Conservation (phyloP, 1,284 basidiomycete genomes). For the Ganoderma boninense region DNA sequence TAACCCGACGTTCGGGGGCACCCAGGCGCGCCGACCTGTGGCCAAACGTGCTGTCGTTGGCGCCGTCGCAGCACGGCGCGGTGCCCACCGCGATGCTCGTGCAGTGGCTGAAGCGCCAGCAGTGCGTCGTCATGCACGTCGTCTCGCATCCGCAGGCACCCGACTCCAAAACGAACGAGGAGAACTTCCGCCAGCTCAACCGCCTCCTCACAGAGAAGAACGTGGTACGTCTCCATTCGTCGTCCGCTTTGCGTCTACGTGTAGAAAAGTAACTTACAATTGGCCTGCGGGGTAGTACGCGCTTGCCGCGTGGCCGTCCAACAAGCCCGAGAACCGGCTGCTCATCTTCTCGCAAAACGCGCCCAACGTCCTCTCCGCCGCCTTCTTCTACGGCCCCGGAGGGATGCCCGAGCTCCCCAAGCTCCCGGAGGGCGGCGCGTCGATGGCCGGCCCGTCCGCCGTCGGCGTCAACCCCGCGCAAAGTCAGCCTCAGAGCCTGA, state of each 20-base stretch:
- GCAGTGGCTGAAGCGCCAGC: constrained; percentile 55
- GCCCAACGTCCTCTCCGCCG: constrained; percentile 52
- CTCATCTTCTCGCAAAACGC: constrained; percentile 55
- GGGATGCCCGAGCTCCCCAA: constrained; percentile 64
- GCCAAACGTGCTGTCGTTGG: constrained; percentile 58
- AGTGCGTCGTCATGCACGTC: constrained; percentile 36
- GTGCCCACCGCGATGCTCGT: constrained; percentile 52
- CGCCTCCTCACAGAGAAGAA: constrained; percentile 51
- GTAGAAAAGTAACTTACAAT: neutral
- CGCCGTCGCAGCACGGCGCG: constrained; percentile 51
- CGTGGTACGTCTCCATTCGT: constrained; percentile 46
- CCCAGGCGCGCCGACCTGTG: constrained; percentile 61
- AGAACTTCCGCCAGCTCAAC: constrained; percentile 49
- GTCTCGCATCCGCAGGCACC: constrained; percentile 22
- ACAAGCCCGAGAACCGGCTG: constrained; percentile 52
- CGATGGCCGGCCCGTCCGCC: neutral
- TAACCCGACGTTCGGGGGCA: neutral
- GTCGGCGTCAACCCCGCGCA: neutral
- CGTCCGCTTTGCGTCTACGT: neutral
- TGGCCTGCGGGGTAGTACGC: constrained; percentile 56
- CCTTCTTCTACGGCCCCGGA: constrained; percentile 62
- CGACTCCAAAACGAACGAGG: constrained; percentile 46
- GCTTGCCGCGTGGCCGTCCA: constrained; percentile 56
- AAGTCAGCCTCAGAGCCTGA: neutral
- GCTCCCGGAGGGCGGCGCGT: constrained; percentile 2